Evolutionary conservation across 2,329 filamentous ascomycete genomes (phyloP), one percentile per base, ranked within the genome.

Genomic region (Tolypocladium capitatum): DNA sequence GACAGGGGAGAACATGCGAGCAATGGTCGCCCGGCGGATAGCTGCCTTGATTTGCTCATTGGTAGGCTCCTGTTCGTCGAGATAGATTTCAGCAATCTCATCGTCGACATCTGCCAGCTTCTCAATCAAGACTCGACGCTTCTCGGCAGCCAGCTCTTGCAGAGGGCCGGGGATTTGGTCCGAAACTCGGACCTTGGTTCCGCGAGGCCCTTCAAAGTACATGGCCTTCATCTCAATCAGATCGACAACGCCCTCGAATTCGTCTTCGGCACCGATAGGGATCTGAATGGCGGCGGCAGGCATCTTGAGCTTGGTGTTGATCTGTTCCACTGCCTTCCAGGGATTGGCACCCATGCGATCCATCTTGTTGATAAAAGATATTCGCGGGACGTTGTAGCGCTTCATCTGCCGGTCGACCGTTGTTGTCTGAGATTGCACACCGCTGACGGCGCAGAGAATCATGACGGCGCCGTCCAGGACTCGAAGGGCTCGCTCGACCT

Each of bases 291-390:
- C 92, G 13, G 92, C 92, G 32, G 92, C 92, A 31, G 86, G 83
- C 46, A 97, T 84, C 70, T 90, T 90, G 53, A 98, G 79, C 71
- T 98, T 98, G 59, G 83, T 79, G 71, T 95, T 96, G 74, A 98
- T 97, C 70, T 96, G 90, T 36, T 98, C 91, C 49, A 98, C 82
- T 9, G 89, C 90, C 70, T 94, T 96, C 81, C 90, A 98, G 9
- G 92, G 92, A 64, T 98, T 97, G 54, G 92, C 87, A 51, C 92
- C 92, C 85, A 96, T 96, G 55, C 92, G 84, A 63, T 98, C 92
- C 91, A 98, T 97, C 76, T 98, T 98, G 74, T 98, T 98, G 64
- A 98, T 81, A 62, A 98, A 98, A 47, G 86, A 94, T 65, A 98
- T 83, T 58, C 92, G 80, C 51, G 92, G 92, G 53, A 98, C 83